Percentiles rank a stretch among this genome's conserved stretches.
These are phyloP conservation scores for Helicocarpus griseus DNA, from an alignment of 2,329 filamentous ascomycete species.

Conservation along the genomic window DNA sequence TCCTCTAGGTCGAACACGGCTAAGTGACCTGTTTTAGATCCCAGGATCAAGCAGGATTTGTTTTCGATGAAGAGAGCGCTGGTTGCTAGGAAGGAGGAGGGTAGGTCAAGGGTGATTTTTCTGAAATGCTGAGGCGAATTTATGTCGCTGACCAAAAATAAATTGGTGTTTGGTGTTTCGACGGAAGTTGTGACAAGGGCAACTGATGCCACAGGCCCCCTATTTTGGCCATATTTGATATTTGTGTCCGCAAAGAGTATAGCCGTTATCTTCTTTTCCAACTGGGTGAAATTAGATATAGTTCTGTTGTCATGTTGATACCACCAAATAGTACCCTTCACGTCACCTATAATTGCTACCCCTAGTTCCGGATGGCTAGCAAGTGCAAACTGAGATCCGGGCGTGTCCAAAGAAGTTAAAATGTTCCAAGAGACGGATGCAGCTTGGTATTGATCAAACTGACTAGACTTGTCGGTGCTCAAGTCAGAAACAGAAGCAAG, in stretches of 20 bases:
- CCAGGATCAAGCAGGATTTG: slow-evolving; percentile 38
- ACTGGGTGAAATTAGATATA: slow-evolving; percentile 18
- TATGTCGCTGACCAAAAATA: slow-evolving; percentile 5
- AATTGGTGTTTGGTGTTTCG: slow-evolving; percentile 1
- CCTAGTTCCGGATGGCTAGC: slow-evolving; percentile 20
- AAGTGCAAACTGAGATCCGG: slow-evolving; percentile 23
- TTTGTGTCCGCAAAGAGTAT: slow-evolving; percentile 17
- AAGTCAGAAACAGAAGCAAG: slow-evolving; percentile 19
- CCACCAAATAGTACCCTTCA: slow-evolving; percentile 23
- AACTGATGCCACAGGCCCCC: background rate
- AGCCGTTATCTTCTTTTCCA: slow-evolving; percentile 20
- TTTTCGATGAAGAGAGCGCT: slow-evolving; percentile 33
- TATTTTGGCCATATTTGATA: background rate
- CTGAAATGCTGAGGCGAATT: slow-evolving; percentile 1
- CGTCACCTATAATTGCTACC: slow-evolving; percentile 27
- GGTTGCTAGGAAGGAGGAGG: slow-evolving; percentile 42
- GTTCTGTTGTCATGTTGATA: slow-evolving; percentile 25
- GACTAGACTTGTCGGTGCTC: background rate
- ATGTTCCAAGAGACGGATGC: slow-evolving; percentile 19
- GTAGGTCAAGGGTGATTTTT: slow-evolving; percentile 51
- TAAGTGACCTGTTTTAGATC: slow-evolving; percentile 47
- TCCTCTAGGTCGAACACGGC: slow-evolving; percentile 34
- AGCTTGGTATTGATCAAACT: slow-evolving; percentile 3
- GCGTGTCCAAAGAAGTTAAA: slow-evolving; percentile 20
- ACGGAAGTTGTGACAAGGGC: slow-evolving; percentile 7